These are phyloP conservation scores for Chlorella sp. DNA, from an alignment of 139 green algal species.

Conservation along the genomic window DNA sequence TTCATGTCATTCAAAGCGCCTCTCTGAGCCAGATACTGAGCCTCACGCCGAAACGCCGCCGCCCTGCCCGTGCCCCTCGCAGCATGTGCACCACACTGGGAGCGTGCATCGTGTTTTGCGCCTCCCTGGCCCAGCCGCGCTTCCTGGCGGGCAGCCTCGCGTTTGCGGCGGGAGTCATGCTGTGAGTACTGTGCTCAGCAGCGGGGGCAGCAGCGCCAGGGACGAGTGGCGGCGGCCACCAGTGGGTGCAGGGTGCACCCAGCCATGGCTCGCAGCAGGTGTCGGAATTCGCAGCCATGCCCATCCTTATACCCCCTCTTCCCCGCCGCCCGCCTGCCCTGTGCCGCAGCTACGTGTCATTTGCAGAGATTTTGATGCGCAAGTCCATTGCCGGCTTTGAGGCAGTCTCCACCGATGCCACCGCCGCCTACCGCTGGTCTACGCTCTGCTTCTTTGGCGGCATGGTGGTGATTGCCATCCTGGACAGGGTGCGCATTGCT, in stretches of 20 bases:
- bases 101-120: slow-evolving; percentile 63
- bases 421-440: slow-evolving; percentile 57
- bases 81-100: slow-evolving; percentile 65
- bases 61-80: too few relatives aligned
- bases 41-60: too few relatives aligned
- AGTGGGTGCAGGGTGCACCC: too few relatives aligned
- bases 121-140: slow-evolving; percentile 54
- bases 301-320: too few relatives aligned
- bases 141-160: slow-evolving; percentile 66
- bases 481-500: slow-evolving; percentile 47
- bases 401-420: slow-evolving; percentile 18
- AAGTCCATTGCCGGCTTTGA: slow-evolving; percentile 64
- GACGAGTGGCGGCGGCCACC: too few relatives aligned
- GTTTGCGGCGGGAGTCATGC: slow-evolving; percentile 75
- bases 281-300: too few relatives aligned
- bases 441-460: slow-evolving; percentile 78
- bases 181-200: slow-evolving; percentile 46
- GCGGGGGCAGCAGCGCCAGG: too few relatives aligned
- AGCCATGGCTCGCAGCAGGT: too few relatives aligned
- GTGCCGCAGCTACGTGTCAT: slow-evolving; percentile 61
- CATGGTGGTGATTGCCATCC: slow-evolving; percentile 53
- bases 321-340: too few relatives aligned
- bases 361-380: slow-evolving; percentile 71
- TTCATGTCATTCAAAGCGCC: too few relatives aligned
- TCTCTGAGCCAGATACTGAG: too few relatives aligned